Evolutionary conservation across 1,284 basidiomycete genomes (phyloP).

Genomic region (Omphalotus olearius): DNA sequence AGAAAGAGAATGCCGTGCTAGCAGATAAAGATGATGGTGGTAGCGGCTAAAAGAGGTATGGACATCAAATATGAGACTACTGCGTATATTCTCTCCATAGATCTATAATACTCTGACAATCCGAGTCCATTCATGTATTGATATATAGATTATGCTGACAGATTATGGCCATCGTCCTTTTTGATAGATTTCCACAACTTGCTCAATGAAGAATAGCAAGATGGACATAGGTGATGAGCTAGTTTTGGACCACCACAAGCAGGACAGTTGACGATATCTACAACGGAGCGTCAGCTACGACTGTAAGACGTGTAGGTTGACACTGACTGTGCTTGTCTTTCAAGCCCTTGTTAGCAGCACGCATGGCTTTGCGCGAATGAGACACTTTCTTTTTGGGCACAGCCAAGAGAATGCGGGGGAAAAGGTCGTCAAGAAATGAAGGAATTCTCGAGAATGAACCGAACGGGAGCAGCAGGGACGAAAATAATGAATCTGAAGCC

Average conservation of each 20-base stretch:
- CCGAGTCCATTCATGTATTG: too few species aligned
- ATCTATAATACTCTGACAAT: too few species aligned
- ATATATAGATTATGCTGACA: background rate
- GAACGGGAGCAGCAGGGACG: conserved; percentile 16
- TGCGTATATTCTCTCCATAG: too few species aligned
- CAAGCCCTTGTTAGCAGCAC: conserved; percentile 90
- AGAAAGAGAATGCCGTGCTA: background rate
- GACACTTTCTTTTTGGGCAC: conserved; percentile 95
- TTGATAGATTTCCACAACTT: conserved; percentile 51
- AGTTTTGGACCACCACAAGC: conserved; percentile 88
- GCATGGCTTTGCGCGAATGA: conserved; percentile 94
- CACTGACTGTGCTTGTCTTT: conserved; percentile 89
- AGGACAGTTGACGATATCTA: conserved; percentile 91
- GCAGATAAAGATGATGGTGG: background rate
- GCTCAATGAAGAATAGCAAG: conserved; percentile 79
- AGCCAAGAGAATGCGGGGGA: conserved; percentile 86
- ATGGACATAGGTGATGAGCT: conserved; percentile 84
- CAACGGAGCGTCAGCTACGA: conserved; percentile 12
- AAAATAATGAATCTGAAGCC: background rate
- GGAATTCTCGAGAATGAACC: conserved; percentile 44
- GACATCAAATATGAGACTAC: too few species aligned
- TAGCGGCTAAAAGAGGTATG: too few species aligned
- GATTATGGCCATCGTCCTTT: conserved; percentile 8
- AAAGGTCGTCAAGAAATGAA: conserved; percentile 70
- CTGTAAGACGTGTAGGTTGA: background rate